Base-by-base conservation (phyloP, 805 yeast species). In the Suhomyces sp. region DNA sequence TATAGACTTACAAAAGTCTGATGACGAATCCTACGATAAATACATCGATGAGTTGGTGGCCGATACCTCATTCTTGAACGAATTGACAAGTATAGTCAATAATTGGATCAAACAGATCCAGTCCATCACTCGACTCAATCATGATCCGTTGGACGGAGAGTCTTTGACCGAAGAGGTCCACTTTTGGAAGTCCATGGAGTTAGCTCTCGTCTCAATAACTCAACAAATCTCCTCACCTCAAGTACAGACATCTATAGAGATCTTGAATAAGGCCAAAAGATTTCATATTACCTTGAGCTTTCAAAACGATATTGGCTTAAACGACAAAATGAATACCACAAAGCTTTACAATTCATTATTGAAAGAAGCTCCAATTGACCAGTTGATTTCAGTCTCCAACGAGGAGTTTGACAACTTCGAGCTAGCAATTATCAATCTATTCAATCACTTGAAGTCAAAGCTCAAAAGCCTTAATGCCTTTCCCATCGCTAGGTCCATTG, bases 211-310 rank as follows among this genome's bases (percentile, higher is more conserved):
- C 2, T 70, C 83, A 1, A 75, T 88, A 0, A 79, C 81, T 49
- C 72, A 73, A 1, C 96, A 90, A 61, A 66, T 88, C 1, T 65
- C 75, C 3, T 71, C 81, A 0, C 74, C 76, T 0, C 84, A 81
- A 33, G 80, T 89, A 1, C 69, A 67, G 19, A 64, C 79, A 7
- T 82, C 94, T 0, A 66, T 90, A 12, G 81, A 79, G 1, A 71
- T 87, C 0, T 72, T 92, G 50, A 80, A 81, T 53, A 70, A 77
- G 13, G 90, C 91, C 2, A 91, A 88, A 58, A 75, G 97, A 56
- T 88, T 85, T 61, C 96, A 88, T 63, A 85, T 89, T 1, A 85
- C 92, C 0, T 80, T 83, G n/a, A 78, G 86, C 33, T 86, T 88
- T 59, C 71, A 80, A 31, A 81, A 89, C 5, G 96, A 89, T 60